Evolutionary conservation across 73 alveolate species (phyloP).

Genomic region (Diophrys appendiculata): DNA sequence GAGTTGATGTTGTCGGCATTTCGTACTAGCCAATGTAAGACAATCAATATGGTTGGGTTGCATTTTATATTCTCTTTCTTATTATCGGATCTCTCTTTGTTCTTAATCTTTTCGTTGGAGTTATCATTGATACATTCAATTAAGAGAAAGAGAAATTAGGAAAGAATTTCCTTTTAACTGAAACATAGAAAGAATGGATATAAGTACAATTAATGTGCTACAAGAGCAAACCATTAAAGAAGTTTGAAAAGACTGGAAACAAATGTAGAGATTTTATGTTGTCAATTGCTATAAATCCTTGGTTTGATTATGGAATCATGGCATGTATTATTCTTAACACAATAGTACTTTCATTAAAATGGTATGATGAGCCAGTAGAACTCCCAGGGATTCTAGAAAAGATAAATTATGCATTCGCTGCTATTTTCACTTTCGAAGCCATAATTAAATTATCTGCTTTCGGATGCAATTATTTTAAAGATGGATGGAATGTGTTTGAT

Average conservation of each 20-base stretch:
- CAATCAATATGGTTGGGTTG: neutral
- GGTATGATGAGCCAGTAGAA: conserved; percentile 38
- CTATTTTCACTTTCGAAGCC: conserved; percentile 53
- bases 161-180: conserved; percentile 14
- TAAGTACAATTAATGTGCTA: conserved; percentile 45
- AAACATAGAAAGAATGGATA: conserved; percentile 22
- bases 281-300: neutral
- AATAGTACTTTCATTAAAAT: conserved; percentile 28
- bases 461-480: conserved; percentile 45
- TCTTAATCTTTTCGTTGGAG: conserved; percentile 76
- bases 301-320: conserved; percentile 57
- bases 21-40: conserved; percentile 16
- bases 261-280: neutral
- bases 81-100: conserved; percentile 66
- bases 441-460: conserved; percentile 40
- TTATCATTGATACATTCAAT: conserved; percentile 66
- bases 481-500: conserved; percentile 62
- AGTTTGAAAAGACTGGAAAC: conserved; percentile 27
- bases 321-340: conserved; percentile 65
- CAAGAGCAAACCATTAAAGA: conserved; percentile 46
- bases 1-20: conserved; percentile 37
- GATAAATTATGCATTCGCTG: conserved; percentile 34
- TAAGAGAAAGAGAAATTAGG: conserved; percentile 29
- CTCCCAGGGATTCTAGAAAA: conserved; percentile 12
- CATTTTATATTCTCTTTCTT: conserved; percentile 50